Conservation (phyloP, 805 yeast genomes). For the Lipomyces starkeyi region DNA sequence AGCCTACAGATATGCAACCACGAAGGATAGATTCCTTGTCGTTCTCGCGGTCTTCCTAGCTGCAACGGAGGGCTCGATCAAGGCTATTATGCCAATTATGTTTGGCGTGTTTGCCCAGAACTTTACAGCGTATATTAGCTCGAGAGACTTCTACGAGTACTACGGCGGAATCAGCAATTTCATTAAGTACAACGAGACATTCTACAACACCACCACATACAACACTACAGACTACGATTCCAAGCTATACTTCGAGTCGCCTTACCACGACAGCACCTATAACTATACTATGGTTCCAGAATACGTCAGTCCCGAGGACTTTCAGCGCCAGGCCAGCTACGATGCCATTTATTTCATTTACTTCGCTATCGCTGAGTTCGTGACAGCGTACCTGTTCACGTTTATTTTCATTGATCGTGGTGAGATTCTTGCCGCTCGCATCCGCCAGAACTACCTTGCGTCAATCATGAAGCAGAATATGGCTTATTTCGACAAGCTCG, state of each 20-base stretch:
- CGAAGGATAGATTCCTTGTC: slow-evolving; percentile 42
- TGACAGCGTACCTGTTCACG: slow-evolving; percentile 44
- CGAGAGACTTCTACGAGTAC: slow-evolving; percentile 19
- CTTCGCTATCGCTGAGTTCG: slow-evolving; percentile 47
- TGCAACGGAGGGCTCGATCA: slow-evolving; percentile 48
- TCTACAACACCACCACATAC: slow-evolving; percentile 17
- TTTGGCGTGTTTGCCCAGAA: slow-evolving; percentile 50
- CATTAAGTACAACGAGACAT: slow-evolving; percentile 9
- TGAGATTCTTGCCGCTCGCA: slow-evolving; percentile 50
- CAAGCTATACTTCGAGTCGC: slow-evolving; percentile 4
- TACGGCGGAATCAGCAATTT: slow-evolving; percentile 12
- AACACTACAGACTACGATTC: slow-evolving; percentile 8
- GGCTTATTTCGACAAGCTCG: slow-evolving; percentile 51
- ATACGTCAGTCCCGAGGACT: slow-evolving; percentile 40
- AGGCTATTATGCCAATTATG: slow-evolving; percentile 46
- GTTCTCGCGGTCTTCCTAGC: slow-evolving; percentile 45
- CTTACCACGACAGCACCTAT: not conserved
- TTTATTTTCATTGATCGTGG: slow-evolving; percentile 49
- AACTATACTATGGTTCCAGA: slow-evolving; percentile 3
- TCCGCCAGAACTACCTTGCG: slow-evolving; percentile 48
- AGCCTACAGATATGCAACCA: slow-evolving; percentile 47
- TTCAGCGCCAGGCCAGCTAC: slow-evolving; percentile 44
- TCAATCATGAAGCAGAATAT: slow-evolving; percentile 50
- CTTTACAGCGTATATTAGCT: slow-evolving; percentile 44
- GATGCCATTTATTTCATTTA: slow-evolving; percentile 48